Base-by-base conservation (phyloP, 768 basidiomycete species). In the Pulveroboletus sp. region DNA sequence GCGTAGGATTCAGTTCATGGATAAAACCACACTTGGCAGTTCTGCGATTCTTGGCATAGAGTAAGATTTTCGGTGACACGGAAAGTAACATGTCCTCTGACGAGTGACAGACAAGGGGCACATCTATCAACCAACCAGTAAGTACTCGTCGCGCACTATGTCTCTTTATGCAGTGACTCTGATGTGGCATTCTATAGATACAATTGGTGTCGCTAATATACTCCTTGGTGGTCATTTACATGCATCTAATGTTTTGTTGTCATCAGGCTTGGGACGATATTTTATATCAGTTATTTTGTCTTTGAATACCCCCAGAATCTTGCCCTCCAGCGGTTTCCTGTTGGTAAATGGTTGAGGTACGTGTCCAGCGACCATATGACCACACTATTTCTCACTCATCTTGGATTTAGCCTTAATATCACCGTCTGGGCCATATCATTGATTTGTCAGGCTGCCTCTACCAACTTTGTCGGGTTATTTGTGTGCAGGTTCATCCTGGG, bases 341-440 rank as follows among this genome's bases (percentile, higher is more conserved):
- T 89, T 8, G 86, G 82, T 9, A 85, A 78, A 75, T 89, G 86
- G 86, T 85, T 89, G 81, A 86, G 85, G 86, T 78, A 50, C 27
- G 71, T 42, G 27, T 33, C 27, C 2, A 32, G 10, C 39, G 12
- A 33, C 5, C 32, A 10, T n/a, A 50, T 36, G n/a, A 11, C 15
- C 32, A 4, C 6, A 8, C 14, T 43, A 12, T 39, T 32, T 18
- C 12, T 32, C 17, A 26, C 39, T 56, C 1, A 41, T 6, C 32
- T 15, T 26, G 1, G 3, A 1, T 33, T n/a, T 36, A 87, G 83
- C 52, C 43, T 81, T 24, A 87, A 88, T 60, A 85, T 88, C 52
- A 71, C 78, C 39, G 59, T 82, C 6, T 89, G 87, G 87, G 78
- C 73, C 1, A 59, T 86, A 15, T 76, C 82, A 1, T 67, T 88